Percentiles rank a stretch among this genome's conserved stretches.
These are phyloP conservation scores for Tulasnella calospora DNA, from an alignment of 768 basidiomycete genomes.

Conservation along the genomic window DNA sequence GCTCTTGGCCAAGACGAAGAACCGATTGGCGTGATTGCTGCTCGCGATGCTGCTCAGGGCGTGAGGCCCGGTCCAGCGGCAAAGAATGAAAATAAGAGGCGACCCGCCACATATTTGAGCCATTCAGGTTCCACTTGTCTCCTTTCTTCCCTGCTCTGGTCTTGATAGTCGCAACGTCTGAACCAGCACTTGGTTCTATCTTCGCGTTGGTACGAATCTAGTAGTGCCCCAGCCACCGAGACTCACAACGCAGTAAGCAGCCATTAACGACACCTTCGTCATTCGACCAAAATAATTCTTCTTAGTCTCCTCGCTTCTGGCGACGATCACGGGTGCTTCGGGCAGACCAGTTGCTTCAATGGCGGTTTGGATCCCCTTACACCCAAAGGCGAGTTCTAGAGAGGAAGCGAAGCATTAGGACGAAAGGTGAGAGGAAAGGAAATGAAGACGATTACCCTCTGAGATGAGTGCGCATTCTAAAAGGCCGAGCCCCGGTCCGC, in stretches of 20 bases:
- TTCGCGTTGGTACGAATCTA: background rate
- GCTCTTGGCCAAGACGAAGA: conserved; percentile 41
- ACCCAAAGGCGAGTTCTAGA: conserved; percentile 35
- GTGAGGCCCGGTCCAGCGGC: background rate
- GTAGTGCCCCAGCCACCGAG: background rate
- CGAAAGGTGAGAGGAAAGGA: too few species aligned
- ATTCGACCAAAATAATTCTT: conserved; percentile 39
- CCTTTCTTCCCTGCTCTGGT: conserved; percentile 38
- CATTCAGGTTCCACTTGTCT: conserved; percentile 36
- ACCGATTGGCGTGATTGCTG: conserved; percentile 40
- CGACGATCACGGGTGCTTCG: conserved; percentile 37
- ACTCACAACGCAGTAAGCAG: conserved; percentile 37
- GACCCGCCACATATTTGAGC: conserved; percentile 38
- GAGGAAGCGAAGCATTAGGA: background rate
- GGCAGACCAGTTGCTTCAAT: conserved; percentile 41
- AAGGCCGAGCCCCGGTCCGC: conserved; percentile 35
- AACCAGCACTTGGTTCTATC: conserved; percentile 40
- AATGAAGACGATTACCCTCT: conserved; percentile 31
- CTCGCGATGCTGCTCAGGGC: conserved; percentile 34
- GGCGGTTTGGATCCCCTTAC: conserved; percentile 38
- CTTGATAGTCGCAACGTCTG: conserved; percentile 40
- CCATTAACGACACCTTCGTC: conserved; percentile 39
- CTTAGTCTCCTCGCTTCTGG: conserved; percentile 38
- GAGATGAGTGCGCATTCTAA: conserved; percentile 38
- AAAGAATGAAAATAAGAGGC: background rate